Evolutionary conservation across 768 basidiomycete species (phyloP), one percentile per base, ranked within the genome.

Genomic region (Trametes cingulata): DNA sequence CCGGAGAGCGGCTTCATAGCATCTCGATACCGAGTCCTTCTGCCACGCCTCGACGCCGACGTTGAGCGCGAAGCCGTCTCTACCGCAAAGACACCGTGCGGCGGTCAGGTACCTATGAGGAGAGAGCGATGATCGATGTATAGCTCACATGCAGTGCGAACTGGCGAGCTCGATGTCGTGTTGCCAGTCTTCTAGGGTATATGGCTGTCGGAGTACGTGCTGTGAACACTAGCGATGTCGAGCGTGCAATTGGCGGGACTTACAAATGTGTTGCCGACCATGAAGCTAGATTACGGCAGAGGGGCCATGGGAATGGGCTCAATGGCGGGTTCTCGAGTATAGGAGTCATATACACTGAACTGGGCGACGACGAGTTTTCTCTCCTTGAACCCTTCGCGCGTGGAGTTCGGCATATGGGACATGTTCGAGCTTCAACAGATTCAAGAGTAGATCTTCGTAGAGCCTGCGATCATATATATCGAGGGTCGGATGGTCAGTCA

Each of bases 1-100:
- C 49, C 80, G 75, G 17, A 68, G 68, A 3, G 87, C 87, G 33
- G 86, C 84, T 43, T 77, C 68, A 68, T 84, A 90, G 41, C 65
- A 66, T 19, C 64, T 65, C 1, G 39, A 19, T 2, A 69, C 66
- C 3, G 69, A 63, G 6, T 52, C 56, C 20, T 36, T 53, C 42
- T 71, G 71, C 71, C 70, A 72, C 6, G 64, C 54, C 36, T 72
- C 71, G 1, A 36, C 27, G 2, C 71, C 71, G 2, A 71, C 53
- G 24, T 72, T 71, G 12, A 72, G 59, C 13, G 63, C 67, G 33
- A 68, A 69, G 3, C 56, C 68, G 29, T 69, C 68, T 37, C 68
- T 69, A 19, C n/a, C 10, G 10, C 13, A 12, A 15, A n/a, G 8
- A 24, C 20, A 29, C n/a, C n/a, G 13, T 24, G 7, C 12, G 3